Evolutionary conservation across 768 basidiomycete species (phyloP).

Genomic region (Leccinum disarticulatum): DNA sequence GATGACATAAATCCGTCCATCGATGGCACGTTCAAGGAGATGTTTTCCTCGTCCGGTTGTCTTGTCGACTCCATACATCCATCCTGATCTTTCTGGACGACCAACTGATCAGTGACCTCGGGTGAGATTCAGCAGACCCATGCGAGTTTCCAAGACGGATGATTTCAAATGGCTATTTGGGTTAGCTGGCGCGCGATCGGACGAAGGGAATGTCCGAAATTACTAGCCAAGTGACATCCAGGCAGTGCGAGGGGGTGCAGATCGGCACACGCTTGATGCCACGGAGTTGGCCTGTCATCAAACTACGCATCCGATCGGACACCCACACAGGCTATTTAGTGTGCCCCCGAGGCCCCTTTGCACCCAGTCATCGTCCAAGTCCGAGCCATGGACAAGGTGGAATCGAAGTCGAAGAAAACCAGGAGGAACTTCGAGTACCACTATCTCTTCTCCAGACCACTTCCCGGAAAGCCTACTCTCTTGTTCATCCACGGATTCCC

Average conservation of each 20-base stretch:
- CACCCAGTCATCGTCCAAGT: background rate
- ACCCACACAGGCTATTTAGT: conserved; percentile 7
- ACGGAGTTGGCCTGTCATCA: conserved; percentile 3
- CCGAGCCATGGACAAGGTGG: conserved; percentile 24
- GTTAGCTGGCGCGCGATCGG: background rate
- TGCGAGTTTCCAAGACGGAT: conserved; percentile 1
- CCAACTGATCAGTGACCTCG: conserved; percentile 1
- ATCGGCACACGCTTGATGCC: conserved; percentile 21
- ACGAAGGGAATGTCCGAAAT: conserved; percentile 9
- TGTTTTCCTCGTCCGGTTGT: background rate
- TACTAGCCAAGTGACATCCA: background rate
- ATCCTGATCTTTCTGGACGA: background rate
- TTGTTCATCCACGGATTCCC: conserved; percentile 48
- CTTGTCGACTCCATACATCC: background rate
- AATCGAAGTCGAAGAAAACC: conserved; percentile 36
- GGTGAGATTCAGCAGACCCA: background rate
- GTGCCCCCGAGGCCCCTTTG: background rate
- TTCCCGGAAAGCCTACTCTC: conserved; percentile 36
- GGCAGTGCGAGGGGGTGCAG: conserved; percentile 17
- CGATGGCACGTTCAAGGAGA: conserved; percentile 2
- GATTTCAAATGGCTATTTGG: conserved; percentile 1
- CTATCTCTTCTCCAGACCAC: conserved; percentile 32
- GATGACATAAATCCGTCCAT: background rate
- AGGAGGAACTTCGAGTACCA: conserved; percentile 36
- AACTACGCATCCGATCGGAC: conserved; percentile 18